Base-by-base conservation (phyloP, 495 filamentous ascomycete species). In the Lasiosphaeria miniovina region DNA sequence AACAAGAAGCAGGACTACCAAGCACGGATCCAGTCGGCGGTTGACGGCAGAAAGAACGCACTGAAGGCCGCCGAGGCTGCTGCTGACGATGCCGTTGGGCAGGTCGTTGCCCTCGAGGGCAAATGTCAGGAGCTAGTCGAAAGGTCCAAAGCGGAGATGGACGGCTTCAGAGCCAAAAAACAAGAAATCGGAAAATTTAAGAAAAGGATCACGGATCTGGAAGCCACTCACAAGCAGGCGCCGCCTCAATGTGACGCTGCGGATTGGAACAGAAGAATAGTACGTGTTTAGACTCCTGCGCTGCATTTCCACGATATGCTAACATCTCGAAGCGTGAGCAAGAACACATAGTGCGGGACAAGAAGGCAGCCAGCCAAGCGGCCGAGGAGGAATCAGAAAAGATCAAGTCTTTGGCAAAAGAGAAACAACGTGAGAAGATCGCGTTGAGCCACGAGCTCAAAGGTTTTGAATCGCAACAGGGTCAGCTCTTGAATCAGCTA, bases 381-480 rank as follows among this genome's bases (percentile, higher is more conserved):
- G 54, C 79, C 17, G 58, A 54, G 9, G 62, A 61, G 3, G 68
- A 84, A 57, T 62, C 75, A 0, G 57, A 68, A 0, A 52, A 65
- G 35, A 49, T 77, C 5, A 61, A 36, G 55, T 40, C 61, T 9
- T 17, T 65, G 24, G 71, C 68, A 10, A 3, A 14, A 14, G 63
- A 65, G 51, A 71, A 70, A 34, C 63, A 46, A n/a, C 34, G 53
- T 0, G 58, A 68, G 36, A 57, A 51, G 15, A 61, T 2, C 60
- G 67, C 69, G 4, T 70, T 80, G 9, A 59, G 84, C 58, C 60
- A 65, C 12, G 80, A 88, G 43, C 63, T 92, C n/a, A 65, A 71
- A 36, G 76, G 71, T 34, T 75, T 96, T 34, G 80, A 91, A 46
- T 93, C 93, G 3, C 84, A 89, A 57, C 79, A 85, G 31, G 94